A percentile compares a stretch with the other conserved stretches of the same genome.
These are phyloP conservation scores for Phytophthora litchii DNA, from an alignment of 352 stramenopile species.

Conservation along the genomic window DNA sequence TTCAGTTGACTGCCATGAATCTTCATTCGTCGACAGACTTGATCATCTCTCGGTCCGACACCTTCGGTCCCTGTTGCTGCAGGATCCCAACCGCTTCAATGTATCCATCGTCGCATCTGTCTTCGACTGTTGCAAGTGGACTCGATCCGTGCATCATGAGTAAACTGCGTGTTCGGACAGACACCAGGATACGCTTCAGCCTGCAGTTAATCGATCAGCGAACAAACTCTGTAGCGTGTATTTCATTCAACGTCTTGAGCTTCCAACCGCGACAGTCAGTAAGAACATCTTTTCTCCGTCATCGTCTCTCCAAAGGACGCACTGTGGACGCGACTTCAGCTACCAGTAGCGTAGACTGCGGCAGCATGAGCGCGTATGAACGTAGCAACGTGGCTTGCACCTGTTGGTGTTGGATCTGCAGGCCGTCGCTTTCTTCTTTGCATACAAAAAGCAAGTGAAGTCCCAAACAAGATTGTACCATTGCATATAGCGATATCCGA, in stretches of 20 bases:
- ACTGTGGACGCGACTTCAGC: neutral
- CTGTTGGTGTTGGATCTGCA: neutral
- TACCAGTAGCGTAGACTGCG: too few species aligned
- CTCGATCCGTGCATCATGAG: slow-evolving; percentile 9
- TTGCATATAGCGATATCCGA: slow-evolving; percentile 9
- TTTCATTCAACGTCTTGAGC: too few species aligned
- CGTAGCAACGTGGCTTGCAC: slow-evolving; percentile 23
- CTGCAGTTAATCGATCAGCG: neutral
- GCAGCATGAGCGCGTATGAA: neutral
- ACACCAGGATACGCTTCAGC: slow-evolving; percentile 16
- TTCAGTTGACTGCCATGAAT: neutral
- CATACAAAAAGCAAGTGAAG: slow-evolving; percentile 15
- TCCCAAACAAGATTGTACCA: slow-evolving; percentile 7
- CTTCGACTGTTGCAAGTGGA: slow-evolving; percentile 18
- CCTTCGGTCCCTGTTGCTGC: neutral
- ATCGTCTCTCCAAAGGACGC: too few species aligned
- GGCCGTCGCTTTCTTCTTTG: neutral
- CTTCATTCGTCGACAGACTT: slow-evolving; percentile 11
- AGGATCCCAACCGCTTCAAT: slow-evolving; percentile 18
- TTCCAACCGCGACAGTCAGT: too few species aligned
- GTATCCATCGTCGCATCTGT: slow-evolving; percentile 22
- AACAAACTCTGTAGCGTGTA: too few species aligned
- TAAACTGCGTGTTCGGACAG: slow-evolving; percentile 16
- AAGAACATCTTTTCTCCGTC: too few species aligned
- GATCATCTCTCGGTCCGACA: slow-evolving; percentile 17